Evolutionary conservation across 108 stramenopile genomes (phyloP).

Genomic region (Cyclotella distinguenda): DNA sequence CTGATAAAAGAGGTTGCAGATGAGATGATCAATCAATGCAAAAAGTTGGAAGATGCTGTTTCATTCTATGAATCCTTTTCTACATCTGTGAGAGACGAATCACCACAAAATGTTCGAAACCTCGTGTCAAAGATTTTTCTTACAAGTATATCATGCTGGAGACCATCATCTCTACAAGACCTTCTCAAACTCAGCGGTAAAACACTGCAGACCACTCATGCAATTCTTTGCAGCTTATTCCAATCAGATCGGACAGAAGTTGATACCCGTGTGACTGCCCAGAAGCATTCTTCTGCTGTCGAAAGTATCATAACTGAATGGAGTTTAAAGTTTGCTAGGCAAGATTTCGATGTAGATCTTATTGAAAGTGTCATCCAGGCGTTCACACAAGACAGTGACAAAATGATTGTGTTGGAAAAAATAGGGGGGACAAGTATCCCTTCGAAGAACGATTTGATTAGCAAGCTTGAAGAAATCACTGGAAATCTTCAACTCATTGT

Average conservation of each 20-base stretch:
- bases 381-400: too few relatives aligned
- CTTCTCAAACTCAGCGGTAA: background rate
- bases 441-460: background rate
- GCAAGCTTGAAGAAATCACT: background rate
- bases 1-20: background rate
- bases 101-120: background rate
- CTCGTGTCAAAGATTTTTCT: conserved; percentile 4
- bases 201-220: too few relatives aligned
- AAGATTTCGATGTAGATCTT: background rate
- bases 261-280: background rate
- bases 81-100: too few relatives aligned
- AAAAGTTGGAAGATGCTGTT: conserved; percentile 11
- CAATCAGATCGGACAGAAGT: background rate
- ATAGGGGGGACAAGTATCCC: background rate
- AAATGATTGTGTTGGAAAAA: background rate
- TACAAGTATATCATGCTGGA: conserved; percentile 9
- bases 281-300: background rate
- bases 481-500: background rate
- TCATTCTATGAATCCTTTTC: background rate
- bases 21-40: background rate
- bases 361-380: background rate
- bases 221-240: background rate
- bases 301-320: conserved; percentile 2
- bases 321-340: background rate
- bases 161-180: conserved; percentile 1